A percentile compares a stretch with the other conserved stretches of the same genome.
Conservation (phyloP, 1,284 basidiomycete genomes). For the Ganoderma boninense region DNA sequence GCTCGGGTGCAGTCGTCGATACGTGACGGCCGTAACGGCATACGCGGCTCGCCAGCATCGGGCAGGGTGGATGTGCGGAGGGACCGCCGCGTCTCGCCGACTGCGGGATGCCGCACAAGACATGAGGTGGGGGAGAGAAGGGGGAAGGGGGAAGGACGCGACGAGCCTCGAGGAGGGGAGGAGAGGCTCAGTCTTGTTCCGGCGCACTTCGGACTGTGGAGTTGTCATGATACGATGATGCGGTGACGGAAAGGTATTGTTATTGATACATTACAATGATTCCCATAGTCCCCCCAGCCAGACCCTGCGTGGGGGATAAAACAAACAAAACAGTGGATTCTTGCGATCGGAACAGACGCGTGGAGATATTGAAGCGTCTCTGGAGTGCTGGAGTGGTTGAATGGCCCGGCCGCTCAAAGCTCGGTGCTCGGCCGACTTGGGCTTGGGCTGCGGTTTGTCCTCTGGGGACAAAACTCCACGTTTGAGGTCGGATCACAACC, state of each 20-base stretch:
- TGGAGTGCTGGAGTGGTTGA: background rate
- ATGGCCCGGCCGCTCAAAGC: slow-evolving; percentile 14
- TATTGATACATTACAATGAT: slow-evolving; percentile 30
- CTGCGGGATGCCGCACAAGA: slow-evolving; percentile 5
- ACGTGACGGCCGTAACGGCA: slow-evolving; percentile 11
- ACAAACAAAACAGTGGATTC: background rate
- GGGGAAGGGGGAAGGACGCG: background rate
- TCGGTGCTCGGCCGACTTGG: slow-evolving; percentile 2
- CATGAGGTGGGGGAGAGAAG: background rate
- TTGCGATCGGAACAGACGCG: background rate
- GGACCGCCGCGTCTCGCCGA: background rate
- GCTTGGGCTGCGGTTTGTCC: background rate
- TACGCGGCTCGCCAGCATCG: background rate
- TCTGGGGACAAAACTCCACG: background rate
- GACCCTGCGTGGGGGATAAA: background rate
- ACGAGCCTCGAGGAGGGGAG: background rate
- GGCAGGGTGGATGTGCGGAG: background rate
- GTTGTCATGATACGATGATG: slow-evolving; percentile 24
- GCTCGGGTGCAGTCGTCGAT: slow-evolving; percentile 13
- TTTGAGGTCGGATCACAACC: slow-evolving; percentile 52
- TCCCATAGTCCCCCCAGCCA: slow-evolving; percentile 10
- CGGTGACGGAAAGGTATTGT: slow-evolving; percentile 21
- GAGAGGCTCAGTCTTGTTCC: slow-evolving; percentile 3
- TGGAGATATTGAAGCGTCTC: slow-evolving; percentile 1
- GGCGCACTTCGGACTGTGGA: slow-evolving; percentile 1